These are phyloP conservation scores for Beta lomatogona DNA, from an alignment of 179 eudicot species.

Conservation along the genomic window DNA sequence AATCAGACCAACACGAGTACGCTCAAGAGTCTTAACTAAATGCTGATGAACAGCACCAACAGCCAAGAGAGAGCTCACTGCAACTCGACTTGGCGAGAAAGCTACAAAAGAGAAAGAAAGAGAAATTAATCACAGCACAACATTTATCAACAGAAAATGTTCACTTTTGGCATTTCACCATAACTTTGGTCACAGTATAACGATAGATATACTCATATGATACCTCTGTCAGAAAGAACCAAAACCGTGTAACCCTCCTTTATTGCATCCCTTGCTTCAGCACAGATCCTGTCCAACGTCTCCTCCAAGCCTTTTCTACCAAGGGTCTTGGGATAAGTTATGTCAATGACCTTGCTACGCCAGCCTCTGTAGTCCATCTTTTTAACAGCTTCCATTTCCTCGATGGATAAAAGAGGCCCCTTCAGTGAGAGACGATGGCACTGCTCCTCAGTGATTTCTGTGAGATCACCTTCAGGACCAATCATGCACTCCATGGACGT, in stretches of 20 bases:
- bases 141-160: background rate
- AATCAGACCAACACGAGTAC: slow-evolving; percentile 83
- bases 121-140: slow-evolving; percentile 15
- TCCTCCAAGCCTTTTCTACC: slow-evolving; percentile 91
- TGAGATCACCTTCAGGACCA: slow-evolving; percentile 99
- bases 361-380: slow-evolving; percentile 95
- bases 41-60: slow-evolving; percentile 99
- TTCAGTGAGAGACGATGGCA: slow-evolving; percentile 94
- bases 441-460: slow-evolving; percentile 95
- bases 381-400: slow-evolving; percentile 93
- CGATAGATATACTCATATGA: slow-evolving; percentile 10
- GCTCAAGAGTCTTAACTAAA: slow-evolving; percentile 81
- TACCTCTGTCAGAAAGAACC: slow-evolving; percentile 97
- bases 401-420: slow-evolving; percentile 84
- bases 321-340: slow-evolving; percentile 69
- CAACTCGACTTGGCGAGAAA: slow-evolving; percentile 78
- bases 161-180: background rate
- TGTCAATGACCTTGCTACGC: slow-evolving; percentile 94
- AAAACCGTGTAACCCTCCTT: slow-evolving; percentile 77
- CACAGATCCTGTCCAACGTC: slow-evolving; percentile 89
- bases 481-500: slow-evolving; percentile 99
- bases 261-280: slow-evolving; percentile 83
- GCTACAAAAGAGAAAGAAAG: slow-evolving; percentile 41
- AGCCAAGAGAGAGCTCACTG: slow-evolving; percentile 95
- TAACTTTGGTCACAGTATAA: background rate